Percentiles rank a stretch among this genome's conserved stretches.
These are phyloP conservation scores for Cotoneaster glaucophyllus DNA, from an alignment of 306 rosid genomes.

Conservation along the genomic window DNA sequence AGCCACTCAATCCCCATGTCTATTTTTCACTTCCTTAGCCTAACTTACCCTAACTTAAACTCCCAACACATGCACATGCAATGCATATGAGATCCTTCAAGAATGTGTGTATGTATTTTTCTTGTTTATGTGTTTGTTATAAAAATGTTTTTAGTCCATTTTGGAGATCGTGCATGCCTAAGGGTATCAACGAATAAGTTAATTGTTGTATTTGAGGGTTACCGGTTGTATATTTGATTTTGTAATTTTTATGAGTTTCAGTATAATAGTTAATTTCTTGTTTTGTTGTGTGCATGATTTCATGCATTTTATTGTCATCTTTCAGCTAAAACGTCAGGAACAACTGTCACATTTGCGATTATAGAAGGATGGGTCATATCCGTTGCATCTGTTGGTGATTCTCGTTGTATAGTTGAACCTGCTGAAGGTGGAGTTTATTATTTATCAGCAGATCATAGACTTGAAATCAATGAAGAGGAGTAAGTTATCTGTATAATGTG, in stretches of 20 bases:
- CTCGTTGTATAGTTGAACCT: constrained; percentile 88
- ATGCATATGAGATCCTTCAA: neutral
- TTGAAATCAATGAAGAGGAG: constrained; percentile 94
- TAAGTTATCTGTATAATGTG: constrained; percentile 35
- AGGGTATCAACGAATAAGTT: neutral
- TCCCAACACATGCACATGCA: neutral
- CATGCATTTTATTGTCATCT: constrained; percentile 13
- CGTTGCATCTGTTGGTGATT: constrained; percentile 99
- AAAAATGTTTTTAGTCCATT: neutral
- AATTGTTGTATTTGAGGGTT: neutral
- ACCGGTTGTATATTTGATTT: neutral
- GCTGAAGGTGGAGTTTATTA: constrained; percentile 81
- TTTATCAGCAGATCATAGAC: constrained; percentile 97
- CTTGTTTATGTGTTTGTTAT: neutral
- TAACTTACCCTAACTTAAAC: neutral
- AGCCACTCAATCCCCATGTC: neutral
- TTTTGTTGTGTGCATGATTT: constrained; percentile 3
- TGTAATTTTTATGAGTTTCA: neutral
- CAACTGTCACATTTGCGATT: constrained; percentile 92
- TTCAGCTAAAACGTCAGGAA: constrained; percentile 87
- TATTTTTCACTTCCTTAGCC: neutral
- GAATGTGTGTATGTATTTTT: neutral
- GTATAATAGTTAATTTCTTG: neutral
- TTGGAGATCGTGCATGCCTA: neutral
- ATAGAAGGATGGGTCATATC: constrained; percentile 96